Evolutionary conservation across 257 asterid genomes (phyloP).

Genomic region (Solanum sejunctum): DNA sequence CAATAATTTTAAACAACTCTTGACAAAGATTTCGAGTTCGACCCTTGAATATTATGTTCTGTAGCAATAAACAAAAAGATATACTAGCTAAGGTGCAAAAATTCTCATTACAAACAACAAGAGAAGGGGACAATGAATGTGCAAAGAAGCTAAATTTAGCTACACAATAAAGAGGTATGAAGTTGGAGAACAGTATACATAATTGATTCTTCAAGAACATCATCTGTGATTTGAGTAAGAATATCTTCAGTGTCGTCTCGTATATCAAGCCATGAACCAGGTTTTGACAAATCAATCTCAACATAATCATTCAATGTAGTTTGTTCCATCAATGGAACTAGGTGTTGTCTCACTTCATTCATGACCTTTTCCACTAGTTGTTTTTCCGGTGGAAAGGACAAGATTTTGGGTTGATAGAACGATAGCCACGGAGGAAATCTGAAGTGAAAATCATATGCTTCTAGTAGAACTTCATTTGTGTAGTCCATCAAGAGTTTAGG

Average conservation of each 20-base stretch:
- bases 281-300: slow-evolving; percentile 23
- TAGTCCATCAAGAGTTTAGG: slow-evolving; percentile 63
- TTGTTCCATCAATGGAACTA: slow-evolving; percentile 23
- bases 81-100: not conserved
- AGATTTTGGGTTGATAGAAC: slow-evolving; percentile 19
- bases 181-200: slow-evolving; percentile 29
- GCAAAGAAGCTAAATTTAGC: not conserved
- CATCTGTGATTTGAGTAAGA: slow-evolving; percentile 40
- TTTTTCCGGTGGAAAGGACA: slow-evolving; percentile 19
- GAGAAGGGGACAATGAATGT: not conserved
- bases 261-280: slow-evolving; percentile 51
- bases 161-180: slow-evolving; percentile 7
- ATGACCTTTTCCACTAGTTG: slow-evolving; percentile 38
- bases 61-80: not conserved
- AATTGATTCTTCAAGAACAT: slow-evolving; percentile 43
- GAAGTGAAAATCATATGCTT: slow-evolving; percentile 20
- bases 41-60: not conserved
- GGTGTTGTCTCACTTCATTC: slow-evolving; percentile 35
- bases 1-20: not conserved
- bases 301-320: slow-evolving; percentile 38
- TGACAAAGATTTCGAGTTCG: no score
- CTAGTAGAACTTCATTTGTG: slow-evolving; percentile 46
- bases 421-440: slow-evolving; percentile 29
- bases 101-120: not conserved
- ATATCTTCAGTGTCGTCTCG: slow-evolving; percentile 30